Evolutionary conservation across 371 early-diverging fungal genomes (phyloP).

Genomic region (Circinella umbellata): DNA sequence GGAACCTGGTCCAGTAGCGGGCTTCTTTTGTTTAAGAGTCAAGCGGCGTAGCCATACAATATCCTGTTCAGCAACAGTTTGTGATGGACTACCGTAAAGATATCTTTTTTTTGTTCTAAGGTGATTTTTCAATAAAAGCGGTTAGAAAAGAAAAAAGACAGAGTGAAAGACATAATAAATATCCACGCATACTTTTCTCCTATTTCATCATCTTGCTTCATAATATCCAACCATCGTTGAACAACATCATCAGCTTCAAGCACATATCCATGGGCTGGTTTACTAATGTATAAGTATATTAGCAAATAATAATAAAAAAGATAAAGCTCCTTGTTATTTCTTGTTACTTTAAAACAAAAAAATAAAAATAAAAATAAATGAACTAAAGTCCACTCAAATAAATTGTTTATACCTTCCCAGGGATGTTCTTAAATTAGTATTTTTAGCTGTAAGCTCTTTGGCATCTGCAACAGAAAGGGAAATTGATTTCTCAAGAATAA

Average conservation of each 20-base stretch:
- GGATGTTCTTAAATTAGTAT: not conserved
- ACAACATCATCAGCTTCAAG: slow-evolving; percentile 38
- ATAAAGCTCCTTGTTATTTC: too few relatives aligned
- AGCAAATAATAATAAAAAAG: too few relatives aligned
- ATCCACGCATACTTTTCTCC: not conserved
- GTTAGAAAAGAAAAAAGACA: not conserved
- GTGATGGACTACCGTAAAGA: slow-evolving; percentile 18
- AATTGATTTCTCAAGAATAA: slow-evolving; percentile 6
- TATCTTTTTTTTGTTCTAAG: slow-evolving; percentile 3
- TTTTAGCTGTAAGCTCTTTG: not conserved
- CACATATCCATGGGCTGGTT: slow-evolving; percentile 31
- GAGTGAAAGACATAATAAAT: not conserved
- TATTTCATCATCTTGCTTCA: slow-evolving; percentile 18
- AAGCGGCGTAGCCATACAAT: slow-evolving; percentile 15
- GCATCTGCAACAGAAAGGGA: slow-evolving; percentile 1
- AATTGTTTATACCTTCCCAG: not conserved
- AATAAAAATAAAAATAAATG: too few relatives aligned
- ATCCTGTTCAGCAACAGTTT: slow-evolving; percentile 20
- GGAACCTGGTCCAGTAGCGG: slow-evolving; percentile 5
- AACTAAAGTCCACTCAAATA: not conserved
- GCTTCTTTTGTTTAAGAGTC: slow-evolving; percentile 5
- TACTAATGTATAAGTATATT: slow-evolving; percentile 9
- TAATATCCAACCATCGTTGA: slow-evolving; percentile 25
- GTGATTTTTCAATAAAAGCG: not conserved
- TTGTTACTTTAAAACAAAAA: not conserved